Conservation (phyloP, 1,139 yeast genomes). For the Sugiyamaella novakii region DNA sequence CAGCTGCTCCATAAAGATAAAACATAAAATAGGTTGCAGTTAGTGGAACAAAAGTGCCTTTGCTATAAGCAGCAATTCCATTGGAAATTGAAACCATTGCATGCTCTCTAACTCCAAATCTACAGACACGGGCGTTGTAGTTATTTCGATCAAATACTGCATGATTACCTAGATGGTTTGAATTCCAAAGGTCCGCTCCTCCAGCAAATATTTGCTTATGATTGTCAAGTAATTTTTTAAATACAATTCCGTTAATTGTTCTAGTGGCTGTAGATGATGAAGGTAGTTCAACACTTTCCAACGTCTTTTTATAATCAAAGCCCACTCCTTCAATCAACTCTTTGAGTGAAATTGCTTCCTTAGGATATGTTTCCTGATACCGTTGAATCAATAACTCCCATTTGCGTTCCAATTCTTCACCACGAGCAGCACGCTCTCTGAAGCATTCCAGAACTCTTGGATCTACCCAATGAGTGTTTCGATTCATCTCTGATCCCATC, state of each 20-base stretch:
- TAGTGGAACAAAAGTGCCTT: constrained; percentile 44
- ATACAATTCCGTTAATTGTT: not conserved
- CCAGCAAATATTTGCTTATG: not conserved
- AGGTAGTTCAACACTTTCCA: not conserved
- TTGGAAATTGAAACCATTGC: constrained; percentile 46
- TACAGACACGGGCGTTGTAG: constrained; percentile 25
- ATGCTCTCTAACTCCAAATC: constrained; percentile 46
- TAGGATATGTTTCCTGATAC: not conserved
- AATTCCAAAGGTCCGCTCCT: not conserved
- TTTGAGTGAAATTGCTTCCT: not conserved
- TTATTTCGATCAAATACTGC: not conserved
- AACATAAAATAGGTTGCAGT: constrained; percentile 47
- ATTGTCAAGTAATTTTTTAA: not conserved
- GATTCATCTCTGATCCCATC: constrained; percentile 50
- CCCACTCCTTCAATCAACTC: not conserved
- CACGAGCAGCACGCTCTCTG: not conserved
- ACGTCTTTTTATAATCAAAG: not conserved
- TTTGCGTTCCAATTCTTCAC: not conserved
- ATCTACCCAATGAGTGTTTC: not conserved
- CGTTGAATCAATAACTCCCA: not conserved
- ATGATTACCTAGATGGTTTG: not conserved
- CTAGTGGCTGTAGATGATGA: not conserved
- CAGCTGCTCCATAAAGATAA: constrained; percentile 46
- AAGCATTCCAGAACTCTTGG: not conserved
- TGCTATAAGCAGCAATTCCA: constrained; percentile 45